Base-by-base conservation (phyloP, 441 rosid species). In the Pelargonium citronellum region DNA sequence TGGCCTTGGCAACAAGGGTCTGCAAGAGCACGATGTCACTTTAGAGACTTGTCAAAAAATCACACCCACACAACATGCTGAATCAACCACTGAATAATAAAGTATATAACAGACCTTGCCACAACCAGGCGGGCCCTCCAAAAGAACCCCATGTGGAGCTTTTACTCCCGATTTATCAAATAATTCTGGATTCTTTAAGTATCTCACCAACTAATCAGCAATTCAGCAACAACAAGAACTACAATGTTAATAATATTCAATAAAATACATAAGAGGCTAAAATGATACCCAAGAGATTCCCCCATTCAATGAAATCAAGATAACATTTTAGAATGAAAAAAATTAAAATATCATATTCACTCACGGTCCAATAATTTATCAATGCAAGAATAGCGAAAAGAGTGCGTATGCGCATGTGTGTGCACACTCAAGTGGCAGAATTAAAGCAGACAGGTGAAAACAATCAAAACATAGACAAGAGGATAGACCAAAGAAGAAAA, bases 111-210 rank as follows among this genome's bases (percentile, higher is more conserved):
- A 68, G 77, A 91, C 98, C 98, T 93, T 93, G 74, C 98, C 98
- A 79, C 97, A 93, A 70, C 98, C 97, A 34, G 98, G 97, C 67
- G 96, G 96, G 17, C 97, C 98, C 79, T 93, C 98, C 72, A 93
- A 74, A 82, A 91, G 98, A 75, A 93, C 98, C 19, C 97, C 98
- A 80, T 93, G 98, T 5, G 98, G 98, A 80, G 98, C 94, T 84
- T 93, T 93, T 75, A 93, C 89, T 24, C 88, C 90, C 90, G 91
- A 88, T 82, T 93, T 87, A 74, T 91, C 98, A 85, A 93, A 92
- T 66, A 91, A 85, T 77, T 91, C 96, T 3, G 97, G 97, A 80
- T 93, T 93, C 87, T 91, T 93, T 87, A 91, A 81, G 85, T 91
- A 93, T 77, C 87, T 91, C 80, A 93, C 98, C 82, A 91, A 80